phyloP scores from a whole-genome alignment of 2,329 filamentous ascomycete species.

The Aspergillus sp. region DNA sequence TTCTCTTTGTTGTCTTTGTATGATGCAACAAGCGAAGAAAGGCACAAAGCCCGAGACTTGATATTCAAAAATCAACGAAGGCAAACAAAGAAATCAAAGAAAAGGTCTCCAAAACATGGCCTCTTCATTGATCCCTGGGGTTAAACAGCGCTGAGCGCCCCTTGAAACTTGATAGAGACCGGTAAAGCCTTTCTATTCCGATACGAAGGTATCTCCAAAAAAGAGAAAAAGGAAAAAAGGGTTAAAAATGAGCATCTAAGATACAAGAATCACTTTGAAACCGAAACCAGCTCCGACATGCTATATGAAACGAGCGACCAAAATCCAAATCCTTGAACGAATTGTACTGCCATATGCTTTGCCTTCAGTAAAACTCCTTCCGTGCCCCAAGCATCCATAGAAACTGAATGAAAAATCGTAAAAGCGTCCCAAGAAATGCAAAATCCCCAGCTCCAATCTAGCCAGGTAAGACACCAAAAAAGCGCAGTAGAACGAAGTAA shows the following conservation, averaged over 20 bases:
- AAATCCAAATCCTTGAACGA: conserved; percentile 5
- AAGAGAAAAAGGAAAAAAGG: conserved; percentile 3
- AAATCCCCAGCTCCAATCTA: conserved; percentile 1
- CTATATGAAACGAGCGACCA: conserved; percentile 11
- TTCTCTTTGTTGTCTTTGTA: neutral
- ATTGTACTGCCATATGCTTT: conserved; percentile 16
- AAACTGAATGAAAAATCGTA: conserved; percentile 10
- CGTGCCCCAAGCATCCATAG: conserved; percentile 14
- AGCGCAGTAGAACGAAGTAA: conserved; percentile 3
- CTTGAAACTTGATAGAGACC: too few species aligned
- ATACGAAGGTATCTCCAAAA: conserved; percentile 3
- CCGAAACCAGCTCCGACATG: conserved; percentile 7
- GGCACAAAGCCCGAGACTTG: neutral
- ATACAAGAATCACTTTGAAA: too few species aligned
- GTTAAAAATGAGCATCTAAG: neutral
- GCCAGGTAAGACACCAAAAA: neutral
- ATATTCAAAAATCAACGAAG: neutral
- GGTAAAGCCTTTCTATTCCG: neutral
- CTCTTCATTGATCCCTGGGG: too few species aligned
- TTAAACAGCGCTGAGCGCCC: too few species aligned
- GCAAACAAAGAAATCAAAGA: neutral
- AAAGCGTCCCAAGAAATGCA: conserved; percentile 8
- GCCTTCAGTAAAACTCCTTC: conserved; percentile 16
- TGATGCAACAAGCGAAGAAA: neutral
- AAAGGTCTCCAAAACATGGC: neutral